Evolutionary conservation across 2,329 filamentous ascomycete genomes (phyloP).

Genomic region (Anisogramma anomala): DNA sequence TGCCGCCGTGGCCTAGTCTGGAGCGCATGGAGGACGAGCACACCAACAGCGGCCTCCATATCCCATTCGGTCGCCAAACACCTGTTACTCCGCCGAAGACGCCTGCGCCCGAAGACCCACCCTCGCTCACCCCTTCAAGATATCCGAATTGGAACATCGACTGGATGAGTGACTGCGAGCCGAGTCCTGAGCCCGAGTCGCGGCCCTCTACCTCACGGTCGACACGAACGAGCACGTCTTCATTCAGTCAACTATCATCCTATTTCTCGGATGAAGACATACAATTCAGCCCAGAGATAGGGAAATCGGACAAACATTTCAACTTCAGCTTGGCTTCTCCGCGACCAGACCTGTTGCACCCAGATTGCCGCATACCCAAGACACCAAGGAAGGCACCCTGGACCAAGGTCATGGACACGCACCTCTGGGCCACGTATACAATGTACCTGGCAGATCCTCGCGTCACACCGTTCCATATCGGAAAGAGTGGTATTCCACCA

Average conservation of each 20-base stretch:
- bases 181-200: constrained; percentile 46
- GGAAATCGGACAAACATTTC: constrained; percentile 23
- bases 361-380: constrained; percentile 4
- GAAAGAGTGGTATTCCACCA: constrained; percentile 52
- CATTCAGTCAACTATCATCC: constrained; percentile 44
- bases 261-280: constrained; percentile 44
- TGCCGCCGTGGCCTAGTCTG: constrained; percentile 29
- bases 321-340: constrained; percentile 6
- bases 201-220: constrained; percentile 49
- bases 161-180: constrained; percentile 46
- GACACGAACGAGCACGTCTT: constrained; percentile 44
- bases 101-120: constrained; percentile 37
- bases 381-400: constrained; percentile 43
- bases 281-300: constrained; percentile 40
- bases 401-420: constrained; percentile 54
- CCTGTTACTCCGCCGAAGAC: constrained; percentile 48
- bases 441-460: constrained; percentile 56
- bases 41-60: constrained; percentile 15
- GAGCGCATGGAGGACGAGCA: constrained; percentile 22
- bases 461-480: constrained; percentile 53
- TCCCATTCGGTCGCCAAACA: constrained; percentile 26
- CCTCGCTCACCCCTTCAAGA: constrained; percentile 32
- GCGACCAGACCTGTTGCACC: neutral
- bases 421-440: constrained; percentile 54
- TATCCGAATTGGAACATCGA: constrained; percentile 50